Conservation (phyloP, 352 stramenopile genomes). For the Globisporangium solare region DNA sequence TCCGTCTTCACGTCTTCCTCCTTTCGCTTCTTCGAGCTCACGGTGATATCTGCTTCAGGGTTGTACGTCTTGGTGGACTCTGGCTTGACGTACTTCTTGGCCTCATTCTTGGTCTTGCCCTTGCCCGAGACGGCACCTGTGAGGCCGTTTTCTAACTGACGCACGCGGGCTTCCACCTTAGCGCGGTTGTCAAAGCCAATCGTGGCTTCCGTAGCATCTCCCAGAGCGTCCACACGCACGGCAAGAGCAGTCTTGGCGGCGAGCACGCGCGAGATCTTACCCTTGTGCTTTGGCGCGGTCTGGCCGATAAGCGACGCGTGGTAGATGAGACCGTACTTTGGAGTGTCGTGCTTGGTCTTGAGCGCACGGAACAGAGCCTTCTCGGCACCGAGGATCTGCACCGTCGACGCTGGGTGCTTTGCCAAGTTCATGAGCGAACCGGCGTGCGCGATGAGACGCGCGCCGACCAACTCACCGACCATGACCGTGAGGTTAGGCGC, state of each 20-base stretch:
- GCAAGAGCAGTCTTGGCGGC: constrained; percentile 98
- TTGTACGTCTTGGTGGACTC: constrained; percentile 90
- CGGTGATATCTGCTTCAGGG: constrained; percentile 92
- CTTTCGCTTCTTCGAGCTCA: constrained; percentile 87
- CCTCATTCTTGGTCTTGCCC: constrained; percentile 87
- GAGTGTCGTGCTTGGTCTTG: constrained; percentile 99
- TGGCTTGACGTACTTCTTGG: constrained; percentile 89
- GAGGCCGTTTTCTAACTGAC: constrained; percentile 95
- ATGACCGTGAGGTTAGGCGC: constrained; percentile 99
- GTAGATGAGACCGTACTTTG: constrained; percentile 99
- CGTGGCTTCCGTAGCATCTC: constrained; percentile 92
- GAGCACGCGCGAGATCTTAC: constrained; percentile 98
- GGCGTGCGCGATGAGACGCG: constrained; percentile 98
- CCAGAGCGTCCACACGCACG: constrained; percentile 99
- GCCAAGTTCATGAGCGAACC: constrained; percentile 99
- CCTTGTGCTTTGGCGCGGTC: constrained; percentile 99
- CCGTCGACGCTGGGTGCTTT: constrained; percentile 98
- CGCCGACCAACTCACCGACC: constrained; percentile 98
- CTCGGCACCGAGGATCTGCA: constrained; percentile 99
- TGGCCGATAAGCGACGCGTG: constrained; percentile 99
- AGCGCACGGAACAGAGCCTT: constrained; percentile 99
- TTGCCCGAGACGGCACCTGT: constrained; percentile 81
- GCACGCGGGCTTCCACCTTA: constrained; percentile 98
- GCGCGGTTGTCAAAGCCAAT: constrained; percentile 97
- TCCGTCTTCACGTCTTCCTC: constrained; percentile 58